These are phyloP conservation scores for Tubosaeta brunneosetosa DNA, from an alignment of 768 basidiomycete genomes.

Conservation along the genomic window DNA sequence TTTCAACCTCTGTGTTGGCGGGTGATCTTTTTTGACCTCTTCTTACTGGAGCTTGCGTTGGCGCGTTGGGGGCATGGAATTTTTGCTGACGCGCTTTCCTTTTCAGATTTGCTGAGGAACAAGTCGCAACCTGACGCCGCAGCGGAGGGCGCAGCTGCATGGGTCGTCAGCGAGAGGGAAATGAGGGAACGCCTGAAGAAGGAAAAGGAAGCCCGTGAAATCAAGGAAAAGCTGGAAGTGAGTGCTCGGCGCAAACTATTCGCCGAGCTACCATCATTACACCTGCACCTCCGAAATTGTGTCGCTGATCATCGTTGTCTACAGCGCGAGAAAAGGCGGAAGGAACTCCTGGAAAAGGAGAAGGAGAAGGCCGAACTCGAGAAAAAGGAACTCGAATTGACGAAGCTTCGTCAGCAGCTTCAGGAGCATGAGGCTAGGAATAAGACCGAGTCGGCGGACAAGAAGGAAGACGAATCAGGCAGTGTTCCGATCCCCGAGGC, in stretches of 20 bases:
- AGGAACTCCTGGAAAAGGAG: slow-evolving; percentile 43
- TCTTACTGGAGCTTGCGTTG: slow-evolving; percentile 18
- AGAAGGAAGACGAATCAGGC: slow-evolving; percentile 36
- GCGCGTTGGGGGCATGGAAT: slow-evolving; percentile 20
- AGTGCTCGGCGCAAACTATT: slow-evolving; percentile 27
- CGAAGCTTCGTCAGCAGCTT: slow-evolving; percentile 47
- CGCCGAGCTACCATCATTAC: slow-evolving; percentile 15
- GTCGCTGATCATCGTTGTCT: slow-evolving; percentile 9
- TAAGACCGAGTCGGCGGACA: slow-evolving; percentile 40
- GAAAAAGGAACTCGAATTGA: slow-evolving; percentile 58
- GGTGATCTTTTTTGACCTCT: slow-evolving; percentile 2
- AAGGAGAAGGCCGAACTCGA: slow-evolving; percentile 59
- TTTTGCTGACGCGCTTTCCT: slow-evolving; percentile 23
- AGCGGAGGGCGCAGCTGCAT: slow-evolving; percentile 57
- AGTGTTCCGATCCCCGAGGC: slow-evolving; percentile 3
- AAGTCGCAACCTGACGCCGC: slow-evolving; percentile 79
- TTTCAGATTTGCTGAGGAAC: slow-evolving; percentile 71
- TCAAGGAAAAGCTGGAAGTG: slow-evolving; percentile 64
- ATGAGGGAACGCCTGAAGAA: slow-evolving; percentile 67
- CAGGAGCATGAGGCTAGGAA: slow-evolving; percentile 51
- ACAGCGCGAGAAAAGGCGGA: slow-evolving; percentile 43
- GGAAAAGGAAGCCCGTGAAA: slow-evolving; percentile 69
- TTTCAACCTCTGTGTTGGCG: slow-evolving; percentile 12
- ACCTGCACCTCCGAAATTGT: slow-evolving; percentile 1
- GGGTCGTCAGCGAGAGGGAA: slow-evolving; percentile 73